phyloP scores from a whole-genome alignment of 768 basidiomycete species.

The Suillus subluteus region DNA sequence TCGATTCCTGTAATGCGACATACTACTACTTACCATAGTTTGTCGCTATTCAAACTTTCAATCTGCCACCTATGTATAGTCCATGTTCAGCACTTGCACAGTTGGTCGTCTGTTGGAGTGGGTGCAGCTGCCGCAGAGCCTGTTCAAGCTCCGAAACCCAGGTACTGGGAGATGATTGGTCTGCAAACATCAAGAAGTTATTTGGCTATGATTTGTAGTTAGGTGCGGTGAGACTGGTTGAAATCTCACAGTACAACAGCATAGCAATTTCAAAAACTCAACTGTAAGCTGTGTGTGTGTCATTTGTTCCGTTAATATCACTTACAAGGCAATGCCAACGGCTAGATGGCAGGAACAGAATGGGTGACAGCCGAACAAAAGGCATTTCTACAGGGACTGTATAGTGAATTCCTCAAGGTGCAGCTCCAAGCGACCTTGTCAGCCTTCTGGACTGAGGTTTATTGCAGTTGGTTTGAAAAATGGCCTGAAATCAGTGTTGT shows the following conservation, averaged over 20 bases:
- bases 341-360: not conserved
- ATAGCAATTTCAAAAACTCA: not conserved
- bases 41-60: too few species aligned
- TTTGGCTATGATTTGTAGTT: not conserved
- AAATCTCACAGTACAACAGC: not conserved
- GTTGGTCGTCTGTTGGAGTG: not conserved
- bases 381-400: not conserved
- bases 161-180: conserved; percentile 1
- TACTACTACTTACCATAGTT: too few species aligned
- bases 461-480: not conserved
- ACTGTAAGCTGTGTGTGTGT: not conserved
- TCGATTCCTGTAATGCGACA: not conserved
- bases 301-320: not conserved
- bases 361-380: not conserved
- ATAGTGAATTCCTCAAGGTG: not conserved
- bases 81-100: not conserved
- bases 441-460: not conserved
- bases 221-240: not conserved
- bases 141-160: too few species aligned
- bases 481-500: not conserved
- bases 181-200: not conserved
- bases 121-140: too few species aligned
- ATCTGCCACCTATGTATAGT: too few species aligned
- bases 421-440: not conserved
- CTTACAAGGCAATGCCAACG: not conserved